Conservation (phyloP, 78 protist species). For the Polysphondylium violaceum region DNA sequence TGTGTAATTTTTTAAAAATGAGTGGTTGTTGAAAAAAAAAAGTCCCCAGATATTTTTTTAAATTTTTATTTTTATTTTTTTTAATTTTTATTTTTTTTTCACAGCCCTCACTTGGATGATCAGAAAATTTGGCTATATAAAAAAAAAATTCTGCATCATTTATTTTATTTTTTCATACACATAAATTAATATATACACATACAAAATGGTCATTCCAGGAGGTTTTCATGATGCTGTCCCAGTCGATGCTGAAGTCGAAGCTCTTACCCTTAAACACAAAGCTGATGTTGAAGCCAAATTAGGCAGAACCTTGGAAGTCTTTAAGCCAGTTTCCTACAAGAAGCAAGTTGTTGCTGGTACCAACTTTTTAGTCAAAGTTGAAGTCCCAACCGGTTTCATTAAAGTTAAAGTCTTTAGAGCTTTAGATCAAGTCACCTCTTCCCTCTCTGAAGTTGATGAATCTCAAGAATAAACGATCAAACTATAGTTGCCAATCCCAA, state of each 20-base stretch:
- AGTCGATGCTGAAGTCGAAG: constrained; percentile 17
- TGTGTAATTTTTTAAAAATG: too few relatives aligned
- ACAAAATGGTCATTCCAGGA: constrained; percentile 5
- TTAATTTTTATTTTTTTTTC: not conserved
- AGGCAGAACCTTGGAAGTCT: not conserved
- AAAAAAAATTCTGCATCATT: not conserved
- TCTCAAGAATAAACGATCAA: not conserved
- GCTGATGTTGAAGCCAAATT: not conserved
- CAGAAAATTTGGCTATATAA: not conserved
- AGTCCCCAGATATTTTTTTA: too few relatives aligned
- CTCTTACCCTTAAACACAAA: not conserved
- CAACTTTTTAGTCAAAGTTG: constrained; percentile 65
- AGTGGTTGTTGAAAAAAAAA: too few relatives aligned
- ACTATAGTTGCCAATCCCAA: not conserved
- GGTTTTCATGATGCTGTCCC: not conserved
- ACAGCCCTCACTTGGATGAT: not conserved
- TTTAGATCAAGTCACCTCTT: not conserved
- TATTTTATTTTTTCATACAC: not conserved
- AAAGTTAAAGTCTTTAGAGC: constrained; percentile 4
- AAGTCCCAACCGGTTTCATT: constrained; percentile 15
- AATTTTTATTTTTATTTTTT: too few relatives aligned
- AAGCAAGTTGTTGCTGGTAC: constrained; percentile 60
- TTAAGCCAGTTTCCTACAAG: constrained; percentile 9
- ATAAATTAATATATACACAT: not conserved
- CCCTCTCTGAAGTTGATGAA: constrained; percentile 10